These are phyloP conservation scores for Trypanosoma melophagium DNA, from an alignment of 208 protist species.

Conservation along the genomic window DNA sequence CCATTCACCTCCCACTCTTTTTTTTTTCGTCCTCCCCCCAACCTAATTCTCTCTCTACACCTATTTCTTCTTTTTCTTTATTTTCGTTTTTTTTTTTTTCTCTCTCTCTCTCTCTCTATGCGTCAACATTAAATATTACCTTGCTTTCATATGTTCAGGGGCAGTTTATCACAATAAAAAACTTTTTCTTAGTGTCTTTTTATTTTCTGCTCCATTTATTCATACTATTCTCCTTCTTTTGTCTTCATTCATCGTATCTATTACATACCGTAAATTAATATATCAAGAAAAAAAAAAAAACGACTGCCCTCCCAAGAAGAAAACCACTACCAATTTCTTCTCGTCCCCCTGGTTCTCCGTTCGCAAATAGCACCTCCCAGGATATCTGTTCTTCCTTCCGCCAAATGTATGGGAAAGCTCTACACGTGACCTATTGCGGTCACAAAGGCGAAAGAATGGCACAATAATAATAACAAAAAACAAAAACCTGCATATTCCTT, in stretches of 20 bases:
- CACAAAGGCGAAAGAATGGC: too few species aligned
- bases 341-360: too few species aligned
- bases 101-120: neutral
- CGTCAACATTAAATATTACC: neutral
- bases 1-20: neutral
- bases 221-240: neutral
- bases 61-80: neutral
- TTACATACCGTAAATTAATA: neutral
- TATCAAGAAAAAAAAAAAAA: neutral
- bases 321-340: too few species aligned
- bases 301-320: too few species aligned
- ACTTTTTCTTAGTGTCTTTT: neutral
- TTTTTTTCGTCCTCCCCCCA: neutral
- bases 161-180: too few species aligned
- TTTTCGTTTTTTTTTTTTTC: neutral
- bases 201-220: neutral
- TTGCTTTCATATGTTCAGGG: neutral
- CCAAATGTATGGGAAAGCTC: too few species aligned
- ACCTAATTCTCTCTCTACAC: neutral
- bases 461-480: neutral
- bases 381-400: too few species aligned
- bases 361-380: too few species aligned
- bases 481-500: neutral
- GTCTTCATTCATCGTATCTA: neutral
- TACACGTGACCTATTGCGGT: too few species aligned